Evolutionary conservation across 176 grass and related monocot species (phyloP).

Genomic region (Echinochloa phyllopogon): DNA sequence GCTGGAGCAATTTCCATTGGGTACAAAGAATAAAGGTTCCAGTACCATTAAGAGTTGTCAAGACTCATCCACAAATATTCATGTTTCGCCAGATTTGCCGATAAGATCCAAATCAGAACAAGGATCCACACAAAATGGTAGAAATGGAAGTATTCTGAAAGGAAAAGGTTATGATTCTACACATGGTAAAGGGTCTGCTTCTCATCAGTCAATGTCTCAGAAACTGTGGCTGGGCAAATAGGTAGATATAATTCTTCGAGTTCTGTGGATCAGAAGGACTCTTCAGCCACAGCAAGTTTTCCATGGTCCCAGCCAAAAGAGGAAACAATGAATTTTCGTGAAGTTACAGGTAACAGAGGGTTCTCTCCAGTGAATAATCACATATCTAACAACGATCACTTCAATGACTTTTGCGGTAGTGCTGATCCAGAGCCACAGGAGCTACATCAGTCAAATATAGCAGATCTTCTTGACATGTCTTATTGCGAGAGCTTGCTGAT

Average conservation of each 20-base stretch:
- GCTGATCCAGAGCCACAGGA: not conserved
- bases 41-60: conserved; percentile 5
- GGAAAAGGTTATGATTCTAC: not conserved
- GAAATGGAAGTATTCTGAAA: not conserved
- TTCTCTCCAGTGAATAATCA: not conserved
- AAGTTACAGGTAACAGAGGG: not conserved
- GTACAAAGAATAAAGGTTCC: not conserved
- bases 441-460: conserved; percentile 11
- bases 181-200: not conserved
- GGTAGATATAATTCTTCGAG: not conserved
- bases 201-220: not conserved
- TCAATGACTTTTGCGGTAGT: not conserved
- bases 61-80: conserved; percentile 1
- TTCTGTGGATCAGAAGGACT: conserved; percentile 14
- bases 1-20: conserved; percentile 22
- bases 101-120: conserved; percentile 25
- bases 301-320: not conserved
- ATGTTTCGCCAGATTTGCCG: not conserved
- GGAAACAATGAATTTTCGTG: not conserved
- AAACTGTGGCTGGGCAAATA: conserved; percentile 10
- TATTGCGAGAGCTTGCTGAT: conserved; percentile 48
- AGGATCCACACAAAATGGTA: not conserved
- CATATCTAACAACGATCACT: not conserved
- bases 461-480: conserved; percentile 49
- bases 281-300: not conserved